phyloP scores from a whole-genome alignment of 352 stramenopile species.

The Globisporangium rhizosaccharum region DNA sequence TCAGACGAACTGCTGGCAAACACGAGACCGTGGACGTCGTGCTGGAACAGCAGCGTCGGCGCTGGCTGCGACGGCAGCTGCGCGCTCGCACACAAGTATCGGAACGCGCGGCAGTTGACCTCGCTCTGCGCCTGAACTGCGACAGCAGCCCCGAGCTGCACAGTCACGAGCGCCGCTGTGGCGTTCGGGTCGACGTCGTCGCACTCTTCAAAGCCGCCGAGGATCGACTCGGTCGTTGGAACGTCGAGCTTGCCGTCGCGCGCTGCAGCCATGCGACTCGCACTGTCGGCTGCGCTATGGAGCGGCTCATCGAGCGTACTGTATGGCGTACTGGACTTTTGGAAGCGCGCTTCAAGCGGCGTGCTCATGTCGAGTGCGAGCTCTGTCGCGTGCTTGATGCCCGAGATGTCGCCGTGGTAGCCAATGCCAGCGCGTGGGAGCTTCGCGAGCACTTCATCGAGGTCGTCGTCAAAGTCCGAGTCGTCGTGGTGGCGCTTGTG shows the following conservation, averaged over 20 bases:
- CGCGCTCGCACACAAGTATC: conserved; percentile 44
- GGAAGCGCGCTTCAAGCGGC: conserved; percentile 62
- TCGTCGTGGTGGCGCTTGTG: conserved; percentile 58
- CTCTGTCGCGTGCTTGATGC: conserved; percentile 44
- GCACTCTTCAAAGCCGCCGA: conserved; percentile 77
- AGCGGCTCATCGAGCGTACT: conserved; percentile 63
- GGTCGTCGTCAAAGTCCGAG: conserved; percentile 47
- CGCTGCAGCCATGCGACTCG: conserved; percentile 12
- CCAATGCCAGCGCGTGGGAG: conserved; percentile 69
- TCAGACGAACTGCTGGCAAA: conserved; percentile 27
- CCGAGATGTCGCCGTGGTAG: conserved; percentile 65
- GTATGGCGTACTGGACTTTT: conserved; percentile 76
- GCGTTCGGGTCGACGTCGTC: conserved; percentile 73
- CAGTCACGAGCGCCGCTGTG: conserved; percentile 45
- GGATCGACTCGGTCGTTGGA: conserved; percentile 68
- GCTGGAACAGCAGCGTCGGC: conserved; percentile 63
- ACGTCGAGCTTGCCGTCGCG: conserved; percentile 49
- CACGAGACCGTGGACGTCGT: conserved; percentile 75
- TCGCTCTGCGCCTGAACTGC: conserved; percentile 38
- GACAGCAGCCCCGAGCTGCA: conserved; percentile 26
- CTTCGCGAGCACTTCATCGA: conserved; percentile 56
- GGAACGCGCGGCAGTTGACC: conserved; percentile 67
- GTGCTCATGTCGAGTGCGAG: conserved; percentile 42
- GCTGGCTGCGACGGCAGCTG: conserved; percentile 5
- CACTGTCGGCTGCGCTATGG: conserved; percentile 30